phyloP scores from a whole-genome alignment of 441 rosid genomes.

The Aleurites moluccanus region DNA sequence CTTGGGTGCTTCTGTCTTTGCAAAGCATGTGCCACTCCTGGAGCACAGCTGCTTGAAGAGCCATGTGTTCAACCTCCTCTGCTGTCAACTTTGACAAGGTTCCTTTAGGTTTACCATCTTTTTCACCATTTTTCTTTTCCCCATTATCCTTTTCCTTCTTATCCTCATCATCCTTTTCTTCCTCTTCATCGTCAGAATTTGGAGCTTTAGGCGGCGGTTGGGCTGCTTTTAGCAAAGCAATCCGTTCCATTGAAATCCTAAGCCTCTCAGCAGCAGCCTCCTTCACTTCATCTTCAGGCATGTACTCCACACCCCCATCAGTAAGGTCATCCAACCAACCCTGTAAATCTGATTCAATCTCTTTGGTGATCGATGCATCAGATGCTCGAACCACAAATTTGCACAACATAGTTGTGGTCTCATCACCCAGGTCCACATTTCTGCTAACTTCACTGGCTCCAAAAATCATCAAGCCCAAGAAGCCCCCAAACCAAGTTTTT shows the following conservation, averaged over 20 bases:
- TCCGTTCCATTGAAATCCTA: constrained; percentile 86
- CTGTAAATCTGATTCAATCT: constrained; percentile 85
- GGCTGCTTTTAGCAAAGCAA: constrained; percentile 94
- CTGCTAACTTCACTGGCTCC: constrained; percentile 99
- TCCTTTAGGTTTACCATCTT: constrained; percentile 58
- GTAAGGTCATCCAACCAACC: constrained; percentile 98
- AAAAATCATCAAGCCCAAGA: constrained; percentile 90
- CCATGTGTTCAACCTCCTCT: constrained; percentile 95
- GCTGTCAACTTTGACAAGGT: constrained; percentile 81
- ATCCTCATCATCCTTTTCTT: constrained; percentile 39
- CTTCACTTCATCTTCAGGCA: constrained; percentile 98
- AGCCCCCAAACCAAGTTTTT: constrained; percentile 98
- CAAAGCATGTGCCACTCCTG: constrained; percentile 96
- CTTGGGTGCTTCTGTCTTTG: constrained; percentile 63
- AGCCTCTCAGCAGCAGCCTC: constrained; percentile 89
- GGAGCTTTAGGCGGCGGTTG: constrained; percentile 66
- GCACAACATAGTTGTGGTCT: constrained; percentile 96
- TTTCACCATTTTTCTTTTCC: constrained; percentile 30
- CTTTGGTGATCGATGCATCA: constrained; percentile 88
- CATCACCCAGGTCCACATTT: constrained; percentile 95
- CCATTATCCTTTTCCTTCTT: constrained; percentile 26
- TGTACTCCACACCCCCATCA: constrained; percentile 88
- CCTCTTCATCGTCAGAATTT: constrained; percentile 53
- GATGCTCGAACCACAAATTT: constrained; percentile 98
- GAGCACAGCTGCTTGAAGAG: constrained; percentile 93